phyloP scores from a whole-genome alignment of 148 eudicot species.

The Beta vulgaris region DNA sequence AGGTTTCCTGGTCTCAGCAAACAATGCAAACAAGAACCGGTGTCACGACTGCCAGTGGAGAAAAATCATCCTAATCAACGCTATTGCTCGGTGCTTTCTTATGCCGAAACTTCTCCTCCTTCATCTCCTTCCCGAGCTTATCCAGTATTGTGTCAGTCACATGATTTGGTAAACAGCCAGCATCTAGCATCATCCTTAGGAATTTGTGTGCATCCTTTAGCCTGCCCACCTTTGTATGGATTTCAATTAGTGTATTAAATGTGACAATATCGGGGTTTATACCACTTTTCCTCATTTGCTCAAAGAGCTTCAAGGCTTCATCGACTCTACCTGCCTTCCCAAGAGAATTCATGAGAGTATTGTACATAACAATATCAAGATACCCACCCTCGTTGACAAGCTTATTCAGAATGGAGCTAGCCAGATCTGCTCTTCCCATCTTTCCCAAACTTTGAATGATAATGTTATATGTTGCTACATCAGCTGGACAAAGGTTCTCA shows the following conservation, averaged over 20 bases:
- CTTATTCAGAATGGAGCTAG: conserved; percentile 54
- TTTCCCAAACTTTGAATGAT: conserved; percentile 79
- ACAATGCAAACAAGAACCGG: too few relatives aligned
- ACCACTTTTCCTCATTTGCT: conserved; percentile 70
- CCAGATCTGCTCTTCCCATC: conserved; percentile 78
- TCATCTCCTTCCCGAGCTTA: conserved; percentile 60
- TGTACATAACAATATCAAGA: conserved; percentile 84
- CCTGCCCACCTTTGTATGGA: conserved; percentile 61
- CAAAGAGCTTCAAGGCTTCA: conserved; percentile 54
- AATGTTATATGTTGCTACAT: conserved; percentile 68
- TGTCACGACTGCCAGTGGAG: too few relatives aligned
- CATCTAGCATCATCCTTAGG: conserved; percentile 80
- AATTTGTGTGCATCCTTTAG: conserved; percentile 66
- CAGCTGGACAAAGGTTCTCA: conserved; percentile 58
- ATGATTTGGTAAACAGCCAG: conserved; percentile 79
- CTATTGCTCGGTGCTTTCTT: too few relatives aligned
- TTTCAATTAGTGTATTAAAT: conserved; percentile 72
- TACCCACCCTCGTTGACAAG: conserved; percentile 72
- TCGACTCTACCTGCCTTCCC: conserved; percentile 78
- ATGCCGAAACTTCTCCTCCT: too few relatives aligned
- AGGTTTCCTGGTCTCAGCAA: too few relatives aligned
- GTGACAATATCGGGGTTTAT: conserved; percentile 80
- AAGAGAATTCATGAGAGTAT: conserved; percentile 71
- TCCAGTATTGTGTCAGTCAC: conserved; percentile 79
- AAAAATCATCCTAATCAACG: too few relatives aligned